phyloP scores from a whole-genome alignment of 257 asterid species.

The Orobanche coerulescens region DNA sequence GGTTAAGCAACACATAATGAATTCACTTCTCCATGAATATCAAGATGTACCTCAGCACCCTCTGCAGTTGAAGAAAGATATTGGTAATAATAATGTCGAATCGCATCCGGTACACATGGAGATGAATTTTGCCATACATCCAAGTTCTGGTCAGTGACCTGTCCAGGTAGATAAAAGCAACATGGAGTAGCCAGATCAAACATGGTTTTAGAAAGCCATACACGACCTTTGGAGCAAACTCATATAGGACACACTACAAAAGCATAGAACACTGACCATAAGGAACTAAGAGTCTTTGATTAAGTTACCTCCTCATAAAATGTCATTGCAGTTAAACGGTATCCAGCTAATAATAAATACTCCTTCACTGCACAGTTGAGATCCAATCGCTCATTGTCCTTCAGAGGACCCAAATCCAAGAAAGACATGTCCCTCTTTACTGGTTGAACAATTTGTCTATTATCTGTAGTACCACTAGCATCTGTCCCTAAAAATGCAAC shows the following conservation, averaged over 20 bases:
- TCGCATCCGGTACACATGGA: conserved; percentile 81
- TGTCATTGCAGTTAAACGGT: conserved; percentile 97
- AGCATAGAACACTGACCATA: conserved; percentile 9
- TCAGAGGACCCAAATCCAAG: conserved; percentile 84
- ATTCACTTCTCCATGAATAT: conserved; percentile 16
- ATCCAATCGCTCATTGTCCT: conserved; percentile 78
- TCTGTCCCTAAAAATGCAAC: conserved; percentile 43
- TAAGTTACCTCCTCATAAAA: conserved; percentile 87
- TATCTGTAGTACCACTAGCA: conserved; percentile 29
- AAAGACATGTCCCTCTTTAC: conserved; percentile 39
- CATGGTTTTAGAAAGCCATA: not conserved
- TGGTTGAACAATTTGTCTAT: conserved; percentile 39
- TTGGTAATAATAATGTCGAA: conserved; percentile 92
- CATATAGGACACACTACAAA: conserved; percentile 15
- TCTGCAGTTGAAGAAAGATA: conserved; percentile 77
- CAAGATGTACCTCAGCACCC: conserved; percentile 76
- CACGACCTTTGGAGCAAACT: not conserved
- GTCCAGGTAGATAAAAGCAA: conserved; percentile 24
- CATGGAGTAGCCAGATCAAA: conserved; percentile 8
- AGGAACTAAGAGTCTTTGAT: conserved; percentile 20
- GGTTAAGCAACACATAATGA: conserved; percentile 11
- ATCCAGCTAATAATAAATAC: conserved; percentile 83
- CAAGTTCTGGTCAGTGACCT: conserved; percentile 88
- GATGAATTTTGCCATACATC: conserved; percentile 78
- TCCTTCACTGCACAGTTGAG: conserved; percentile 96